Percentiles rank a stretch among this genome's conserved stretches.
phyloP scores from a whole-genome alignment of 2,329 filamentous ascomycete species.

The Beauveria rudraprayagi region DNA sequence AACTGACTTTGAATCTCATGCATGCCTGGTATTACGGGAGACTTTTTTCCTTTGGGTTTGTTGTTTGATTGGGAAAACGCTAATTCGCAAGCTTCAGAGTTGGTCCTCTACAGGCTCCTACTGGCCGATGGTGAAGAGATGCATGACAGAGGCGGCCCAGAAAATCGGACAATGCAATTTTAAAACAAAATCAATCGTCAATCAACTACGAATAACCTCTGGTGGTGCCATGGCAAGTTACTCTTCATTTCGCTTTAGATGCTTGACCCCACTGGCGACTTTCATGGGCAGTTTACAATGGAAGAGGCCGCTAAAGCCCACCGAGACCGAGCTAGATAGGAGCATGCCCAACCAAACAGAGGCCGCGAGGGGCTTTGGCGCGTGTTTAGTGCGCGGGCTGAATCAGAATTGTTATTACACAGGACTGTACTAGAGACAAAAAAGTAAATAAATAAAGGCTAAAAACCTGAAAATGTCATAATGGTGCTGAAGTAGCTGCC shows the following conservation, averaged over 20 bases:
- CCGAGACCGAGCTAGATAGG: background rate
- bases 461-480: too few species aligned
- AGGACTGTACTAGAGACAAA: background rate
- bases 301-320: background rate
- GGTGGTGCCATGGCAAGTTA: background rate
- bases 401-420: background rate
- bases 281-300: background rate
- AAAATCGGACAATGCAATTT: background rate
- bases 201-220: background rate
- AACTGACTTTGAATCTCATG: background rate
- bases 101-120: too few species aligned
- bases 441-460: background rate
- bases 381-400: background rate
- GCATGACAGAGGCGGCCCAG: background rate
- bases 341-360: background rate
- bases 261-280: background rate
- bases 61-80: background rate
- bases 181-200: background rate
- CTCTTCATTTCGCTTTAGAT: slow-evolving; percentile 3
- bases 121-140: background rate
- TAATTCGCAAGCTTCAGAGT: background rate
- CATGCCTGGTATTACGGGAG: background rate
- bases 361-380: too few species aligned
- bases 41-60: too few species aligned
- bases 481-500: too few species aligned